These are phyloP conservation scores for Corinectria fuckeliana DNA, from an alignment of 2,329 filamentous ascomycete species.

Conservation along the genomic window DNA sequence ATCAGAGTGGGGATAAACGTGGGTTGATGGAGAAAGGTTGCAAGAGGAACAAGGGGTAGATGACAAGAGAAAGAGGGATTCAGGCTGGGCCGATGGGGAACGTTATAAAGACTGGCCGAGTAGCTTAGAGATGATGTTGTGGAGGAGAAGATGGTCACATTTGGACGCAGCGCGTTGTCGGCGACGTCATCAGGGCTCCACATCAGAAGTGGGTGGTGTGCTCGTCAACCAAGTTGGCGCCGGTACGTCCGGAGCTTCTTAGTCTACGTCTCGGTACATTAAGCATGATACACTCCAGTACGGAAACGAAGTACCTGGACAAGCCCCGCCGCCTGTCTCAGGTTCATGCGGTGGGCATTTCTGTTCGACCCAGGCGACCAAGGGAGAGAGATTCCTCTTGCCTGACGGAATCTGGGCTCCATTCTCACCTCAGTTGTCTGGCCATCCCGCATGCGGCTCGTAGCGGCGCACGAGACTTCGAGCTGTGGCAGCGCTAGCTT, in stretches of 20 bases:
- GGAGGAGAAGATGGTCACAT: conserved; percentile 41
- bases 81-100: conserved; percentile 33
- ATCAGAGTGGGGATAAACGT: conserved; percentile 31
- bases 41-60: conserved; percentile 32
- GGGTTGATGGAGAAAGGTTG: conserved; percentile 26
- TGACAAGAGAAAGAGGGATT: conserved; percentile 25
- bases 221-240: conserved; percentile 13
- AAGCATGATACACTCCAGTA: too few relatives aligned
- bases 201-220: conserved; percentile 28
- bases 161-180: conserved; percentile 28
- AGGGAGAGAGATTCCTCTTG: conserved; percentile 21
- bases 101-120: conserved; percentile 38
- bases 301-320: neutral
- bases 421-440: conserved; percentile 24
- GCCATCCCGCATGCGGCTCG: conserved; percentile 38
- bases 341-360: conserved; percentile 24
- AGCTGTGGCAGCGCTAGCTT: conserved; percentile 31
- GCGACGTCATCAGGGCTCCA: conserved; percentile 39
- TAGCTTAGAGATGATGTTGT: conserved; percentile 35
- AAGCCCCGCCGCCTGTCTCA: conserved; percentile 19
- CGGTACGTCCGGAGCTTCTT: conserved; percentile 7
- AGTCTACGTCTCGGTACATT: neutral
- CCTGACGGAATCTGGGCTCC: conserved; percentile 22
- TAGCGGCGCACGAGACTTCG: conserved; percentile 29
- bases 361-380: conserved; percentile 19